phyloP scores from a whole-genome alignment of 2,329 filamentous ascomycete species.

The Byssochlamys sp. region DNA sequence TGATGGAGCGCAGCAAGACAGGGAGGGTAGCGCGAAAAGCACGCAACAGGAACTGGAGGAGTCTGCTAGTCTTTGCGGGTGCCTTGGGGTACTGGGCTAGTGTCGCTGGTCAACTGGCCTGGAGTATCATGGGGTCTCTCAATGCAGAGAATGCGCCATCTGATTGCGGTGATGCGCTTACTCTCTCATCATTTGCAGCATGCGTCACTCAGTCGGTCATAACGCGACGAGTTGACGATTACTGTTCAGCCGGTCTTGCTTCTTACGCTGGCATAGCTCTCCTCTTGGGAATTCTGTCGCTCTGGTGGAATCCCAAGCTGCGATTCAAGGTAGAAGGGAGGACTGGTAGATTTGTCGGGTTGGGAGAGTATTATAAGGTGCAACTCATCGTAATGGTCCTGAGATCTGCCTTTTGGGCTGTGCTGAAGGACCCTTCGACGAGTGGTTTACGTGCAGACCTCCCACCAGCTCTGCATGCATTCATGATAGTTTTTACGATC shows the following conservation, averaged over 20 bases:
- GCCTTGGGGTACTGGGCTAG: constrained; percentile 35
- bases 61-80: constrained; percentile 33
- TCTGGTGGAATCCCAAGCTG: constrained; percentile 44
- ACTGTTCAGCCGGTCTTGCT: constrained; percentile 22
- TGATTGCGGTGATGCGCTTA: constrained; percentile 6
- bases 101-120: constrained; percentile 34
- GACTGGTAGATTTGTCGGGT: constrained; percentile 32
- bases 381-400: constrained; percentile 37
- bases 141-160: constrained; percentile 9
- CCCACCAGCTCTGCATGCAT: constrained; percentile 27
- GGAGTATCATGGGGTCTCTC: constrained; percentile 31
- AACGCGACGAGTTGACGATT: constrained; percentile 13
- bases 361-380: constrained; percentile 38
- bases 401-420: constrained; percentile 37
- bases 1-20: constrained; percentile 55
- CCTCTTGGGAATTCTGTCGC: constrained; percentile 32
- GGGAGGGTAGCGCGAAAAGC: constrained; percentile 23
- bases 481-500: constrained; percentile 32
- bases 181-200: constrained; percentile 11
- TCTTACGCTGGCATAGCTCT: constrained; percentile 31
- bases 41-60: constrained; percentile 34
- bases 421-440: constrained; percentile 30
- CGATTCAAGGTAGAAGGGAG: constrained; percentile 34
- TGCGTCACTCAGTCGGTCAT: constrained; percentile 14
- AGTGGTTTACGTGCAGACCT: constrained; percentile 22